phyloP scores from a whole-genome alignment of 2,329 filamentous ascomycete genomes.

The Aureobasidium mangrovei region DNA sequence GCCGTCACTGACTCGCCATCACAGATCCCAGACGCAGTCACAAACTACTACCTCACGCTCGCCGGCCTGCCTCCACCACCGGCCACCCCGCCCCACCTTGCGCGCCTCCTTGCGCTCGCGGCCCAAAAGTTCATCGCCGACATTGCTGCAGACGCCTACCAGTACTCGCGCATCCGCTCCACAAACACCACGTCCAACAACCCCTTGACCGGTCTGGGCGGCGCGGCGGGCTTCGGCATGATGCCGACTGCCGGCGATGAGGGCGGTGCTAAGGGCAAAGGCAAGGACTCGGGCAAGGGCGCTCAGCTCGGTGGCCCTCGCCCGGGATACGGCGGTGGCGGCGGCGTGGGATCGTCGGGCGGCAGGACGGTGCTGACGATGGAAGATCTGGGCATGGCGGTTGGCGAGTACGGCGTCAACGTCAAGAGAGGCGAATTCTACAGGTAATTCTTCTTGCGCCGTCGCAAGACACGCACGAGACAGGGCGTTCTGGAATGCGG shows the following conservation, averaged over 20 bases:
- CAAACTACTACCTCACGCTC: conserved; percentile 94
- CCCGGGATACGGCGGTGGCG: conserved; percentile 57
- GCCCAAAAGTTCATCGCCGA: conserved; percentile 99
- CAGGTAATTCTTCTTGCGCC: conserved; percentile 43
- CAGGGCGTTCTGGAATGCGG: background rate
- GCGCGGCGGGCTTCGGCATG: conserved; percentile 62
- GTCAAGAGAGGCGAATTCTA: conserved; percentile 98
- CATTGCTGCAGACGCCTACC: conserved; percentile 93
- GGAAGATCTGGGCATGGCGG: conserved; percentile 97
- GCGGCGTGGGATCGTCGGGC: conserved; percentile 78
- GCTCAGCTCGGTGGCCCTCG: conserved; percentile 41
- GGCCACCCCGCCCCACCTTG: conserved; percentile 80
- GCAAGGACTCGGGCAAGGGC: conserved; percentile 27
- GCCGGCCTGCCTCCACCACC: conserved; percentile 89
- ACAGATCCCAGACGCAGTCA: conserved; percentile 96
- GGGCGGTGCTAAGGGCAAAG: conserved; percentile 42
- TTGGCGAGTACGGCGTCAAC: conserved; percentile 95
- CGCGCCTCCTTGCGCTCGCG: conserved; percentile 88
- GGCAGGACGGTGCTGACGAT: conserved; percentile 93
- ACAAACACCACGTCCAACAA: conserved; percentile 86
- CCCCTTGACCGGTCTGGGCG: conserved; percentile 78
- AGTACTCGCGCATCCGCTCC: conserved; percentile 92
- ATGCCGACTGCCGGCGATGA: conserved; percentile 43
- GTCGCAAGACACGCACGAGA: background rate
- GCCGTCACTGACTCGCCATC: background rate